Evolutionary conservation across 139 green algal species (phyloP), one percentile per base, ranked within the genome.

Genomic region (Chlorokybus atmophyticus): DNA sequence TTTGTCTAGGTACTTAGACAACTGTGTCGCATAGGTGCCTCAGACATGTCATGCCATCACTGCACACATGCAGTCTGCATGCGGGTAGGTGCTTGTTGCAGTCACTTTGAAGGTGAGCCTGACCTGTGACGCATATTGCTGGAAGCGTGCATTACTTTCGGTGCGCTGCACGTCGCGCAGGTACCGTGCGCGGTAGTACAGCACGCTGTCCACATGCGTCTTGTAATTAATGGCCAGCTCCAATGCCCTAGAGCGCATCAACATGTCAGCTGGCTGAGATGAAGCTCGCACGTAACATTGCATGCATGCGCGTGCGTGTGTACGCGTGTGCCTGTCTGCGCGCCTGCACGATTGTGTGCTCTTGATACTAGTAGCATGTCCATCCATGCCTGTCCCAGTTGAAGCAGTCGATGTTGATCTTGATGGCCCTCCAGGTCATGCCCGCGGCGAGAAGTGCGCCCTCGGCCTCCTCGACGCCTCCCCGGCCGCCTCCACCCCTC

Each of bases 361-460:
- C n/a, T n/a, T n/a, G n/a, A n/a, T n/a, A n/a, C n/a, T n/a, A n/a
- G n/a, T n/a, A n/a, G n/a, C n/a, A n/a, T n/a, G n/a, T n/a, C n/a
- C n/a, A n/a, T n/a, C n/a, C n/a, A n/a, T n/a, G n/a, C 28, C 55
- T 6, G 54, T 68, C 59, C 38, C 35, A 70, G 54, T 70, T 59
- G 41, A 60, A 64, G 8, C 85, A 60, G 55, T 67, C 62, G 29
- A 89, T 73, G 67, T 84, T 80, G 40, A 88, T 59, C 60, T 88
- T 79, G 64, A 92, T 83, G n/a, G 83, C 83, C 21, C 78, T 66
- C 65, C 81, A 89, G 2, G 75, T 29, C 17, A 88, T 59, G 0
- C 79, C 75, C n/a, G 78, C 78, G 68, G 87, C 70, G 32, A 89
- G 60, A 29, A 90, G 65, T 27, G 86, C 82, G 32, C 59, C 53